phyloP scores from a whole-genome alignment of 441 rosid genomes.

The Gossypium trilobum region DNA sequence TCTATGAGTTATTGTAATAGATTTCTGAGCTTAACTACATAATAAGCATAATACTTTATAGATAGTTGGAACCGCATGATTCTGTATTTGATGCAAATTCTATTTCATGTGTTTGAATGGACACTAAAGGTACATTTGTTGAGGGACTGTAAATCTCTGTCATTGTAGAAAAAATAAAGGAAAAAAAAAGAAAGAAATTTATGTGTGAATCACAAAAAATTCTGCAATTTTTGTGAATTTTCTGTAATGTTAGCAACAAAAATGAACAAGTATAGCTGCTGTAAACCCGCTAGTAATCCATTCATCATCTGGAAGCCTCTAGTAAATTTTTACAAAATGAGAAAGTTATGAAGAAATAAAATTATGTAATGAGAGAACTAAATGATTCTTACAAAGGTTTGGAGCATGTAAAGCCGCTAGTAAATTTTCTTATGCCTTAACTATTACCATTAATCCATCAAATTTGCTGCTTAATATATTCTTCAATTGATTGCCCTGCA shows the following conservation, averaged over 20 bases:
- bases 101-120: neutral
- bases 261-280: neutral
- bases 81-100: neutral
- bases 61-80: neutral
- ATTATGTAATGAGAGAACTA: neutral
- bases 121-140: neutral
- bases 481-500: slow-evolving; percentile 22
- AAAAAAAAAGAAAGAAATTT: neutral
- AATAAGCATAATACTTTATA: neutral
- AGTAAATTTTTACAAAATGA: neutral
- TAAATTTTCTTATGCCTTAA: slow-evolving; percentile 10
- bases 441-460: neutral
- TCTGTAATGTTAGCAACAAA: neutral
- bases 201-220: neutral
- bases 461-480: neutral
- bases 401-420: neutral
- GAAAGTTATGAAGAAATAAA: neutral
- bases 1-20: neutral
- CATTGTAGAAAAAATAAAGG: neutral
- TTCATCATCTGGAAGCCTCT: neutral
- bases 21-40: slow-evolving; percentile 1
- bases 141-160: neutral
- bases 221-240: neutral
- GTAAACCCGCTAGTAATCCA: neutral
- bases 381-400: neutral